Base-by-base conservation (phyloP, 257 asterid species). In the Nicotiana undulata region DNA sequence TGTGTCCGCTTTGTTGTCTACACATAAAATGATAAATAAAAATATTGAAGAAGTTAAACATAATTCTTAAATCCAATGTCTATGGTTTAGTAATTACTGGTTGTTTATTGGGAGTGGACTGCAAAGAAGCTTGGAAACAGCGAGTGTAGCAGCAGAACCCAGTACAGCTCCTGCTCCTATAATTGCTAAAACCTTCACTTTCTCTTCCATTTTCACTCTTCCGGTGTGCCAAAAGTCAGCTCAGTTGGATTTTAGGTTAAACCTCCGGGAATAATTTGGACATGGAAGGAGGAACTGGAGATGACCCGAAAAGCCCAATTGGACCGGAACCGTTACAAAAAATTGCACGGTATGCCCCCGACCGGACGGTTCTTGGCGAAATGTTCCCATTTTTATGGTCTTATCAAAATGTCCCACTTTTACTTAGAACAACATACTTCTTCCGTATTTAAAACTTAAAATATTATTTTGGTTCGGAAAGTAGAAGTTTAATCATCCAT, bases 111-210 rank as follows among this genome's bases (percentile, higher is more conserved):
- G n/a, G 1, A 53, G 29, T 5, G 82, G 51, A 63, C 92, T 85
- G 80, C 89, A 88, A n/a, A 89, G 88, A 83, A 90, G 89, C 67
- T 91, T 95, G 82, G 88, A 46, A 85, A 91, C 32, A 67, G 94
- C 92, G 22, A 90, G 59, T 37, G 97, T 90, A 40, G 96, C 91
- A 53, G 88, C 91, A 49, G 97, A 91, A 59, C 98, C 97, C 34
- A 93, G 60, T 26, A 92, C 56, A 81, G 93, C 97, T 78, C 97
- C 97, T 16, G 91, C 94, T 70, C 94, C 94, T 49, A 94, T 77
- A 80, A 88, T 79, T 76, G 85, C 87, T 86, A 91, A 24, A 68
- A 80, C 72, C 83, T 90, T 94, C 52, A 87, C 87, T 84, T 82
- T 91, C 80, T 91, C 97, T 60, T 86, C 93, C 97, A 90, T 93